These are phyloP conservation scores for Arthrobotrys sinensis DNA, from an alignment of 2,329 filamentous ascomycete species.

Conservation along the genomic window DNA sequence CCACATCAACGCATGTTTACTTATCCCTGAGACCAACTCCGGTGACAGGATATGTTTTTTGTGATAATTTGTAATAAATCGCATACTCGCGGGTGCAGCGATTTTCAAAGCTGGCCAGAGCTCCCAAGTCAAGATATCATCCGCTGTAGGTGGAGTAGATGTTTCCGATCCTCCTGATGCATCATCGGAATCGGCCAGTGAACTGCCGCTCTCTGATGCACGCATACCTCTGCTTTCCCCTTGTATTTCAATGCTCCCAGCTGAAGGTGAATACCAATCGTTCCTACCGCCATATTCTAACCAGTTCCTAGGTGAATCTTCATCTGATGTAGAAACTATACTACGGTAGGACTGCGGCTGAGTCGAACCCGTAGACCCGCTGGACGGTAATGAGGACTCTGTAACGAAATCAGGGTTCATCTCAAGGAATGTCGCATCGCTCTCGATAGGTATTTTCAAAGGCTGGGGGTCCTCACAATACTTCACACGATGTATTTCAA, in stretches of 20 bases:
- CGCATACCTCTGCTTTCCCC: not conserved
- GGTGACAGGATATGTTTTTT: conserved; percentile 9
- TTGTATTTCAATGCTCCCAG: too few relatives aligned
- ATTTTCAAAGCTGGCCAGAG: conserved; percentile 11
- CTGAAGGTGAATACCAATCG: too few relatives aligned
- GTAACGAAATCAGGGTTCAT: not conserved
- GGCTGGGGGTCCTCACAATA: conserved; percentile 10
- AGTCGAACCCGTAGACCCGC: not conserved
- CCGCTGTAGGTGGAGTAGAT: not conserved
- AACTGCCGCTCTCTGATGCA: not conserved
- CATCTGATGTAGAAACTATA: not conserved
- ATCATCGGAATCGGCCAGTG: not conserved
- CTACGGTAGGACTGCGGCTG: not conserved
- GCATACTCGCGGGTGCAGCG: not conserved
- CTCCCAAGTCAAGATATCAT: conserved; percentile 10
- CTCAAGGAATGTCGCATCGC: not conserved
- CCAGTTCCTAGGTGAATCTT: too few relatives aligned
- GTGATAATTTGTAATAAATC: conserved; percentile 21
- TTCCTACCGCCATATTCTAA: too few relatives aligned
- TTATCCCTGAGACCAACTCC: not conserved
- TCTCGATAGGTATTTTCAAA: conserved; percentile 23
- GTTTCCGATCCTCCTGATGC: not conserved
- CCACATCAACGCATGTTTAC: too few relatives aligned
- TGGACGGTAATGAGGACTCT: not conserved
- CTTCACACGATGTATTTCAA: conserved; percentile 15